Base-by-base conservation (phyloP, 2,329 filamentous ascomycete species). In the Paraconiothyrium sp. region DNA sequence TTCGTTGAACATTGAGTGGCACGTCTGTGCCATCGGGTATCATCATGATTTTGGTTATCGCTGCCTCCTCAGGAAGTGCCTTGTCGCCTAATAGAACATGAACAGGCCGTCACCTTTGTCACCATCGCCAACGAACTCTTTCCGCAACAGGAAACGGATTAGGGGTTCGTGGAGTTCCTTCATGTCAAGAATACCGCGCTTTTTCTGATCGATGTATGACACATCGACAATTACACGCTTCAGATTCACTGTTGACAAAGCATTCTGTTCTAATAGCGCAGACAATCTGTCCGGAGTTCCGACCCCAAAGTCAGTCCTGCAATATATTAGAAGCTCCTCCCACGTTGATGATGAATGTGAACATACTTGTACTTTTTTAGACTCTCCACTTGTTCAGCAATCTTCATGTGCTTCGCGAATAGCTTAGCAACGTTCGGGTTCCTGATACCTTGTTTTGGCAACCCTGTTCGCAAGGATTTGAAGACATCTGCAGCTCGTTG, bases 381-480 rank as follows among this genome's bases (percentile, higher is more conserved):
- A 74, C 91, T 92, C 61, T 90, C 85, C 56, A 94, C 88, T 37
- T 94, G 92, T 71, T 98, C 94, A 57, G 92, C 88, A 11, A 99
- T 80, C 81, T 99, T 99, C 83, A 99, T 97, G 78, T 99, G 95
- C 79, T 99, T 99, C 35, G 95, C 94, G 78, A 99, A 99, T 75
- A 99, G 83, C 79, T 99, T 99, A 2, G 92, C 91, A 1, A 99
- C 89, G 49, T 88, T 86, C 54, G 86, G 88, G 9, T 92, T 89
- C 76, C 95, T 93, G 56, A 76, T 59, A 24, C 75, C 76, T 54
- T 76, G 69, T 52, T 74, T 74, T 5, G 76, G 73, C 11, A 78
- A 65, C 6, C 74, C 76, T 10, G 85, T 89, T 75, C 94, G 92
- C 70, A 95, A 94, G 67, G 89, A 89, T 51, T 93, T 87, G 65